Percentiles rank a stretch among this genome's conserved stretches.
Evolutionary conservation across 306 rosid species (phyloP).

Genomic region (Cicer chorassanicum): DNA sequence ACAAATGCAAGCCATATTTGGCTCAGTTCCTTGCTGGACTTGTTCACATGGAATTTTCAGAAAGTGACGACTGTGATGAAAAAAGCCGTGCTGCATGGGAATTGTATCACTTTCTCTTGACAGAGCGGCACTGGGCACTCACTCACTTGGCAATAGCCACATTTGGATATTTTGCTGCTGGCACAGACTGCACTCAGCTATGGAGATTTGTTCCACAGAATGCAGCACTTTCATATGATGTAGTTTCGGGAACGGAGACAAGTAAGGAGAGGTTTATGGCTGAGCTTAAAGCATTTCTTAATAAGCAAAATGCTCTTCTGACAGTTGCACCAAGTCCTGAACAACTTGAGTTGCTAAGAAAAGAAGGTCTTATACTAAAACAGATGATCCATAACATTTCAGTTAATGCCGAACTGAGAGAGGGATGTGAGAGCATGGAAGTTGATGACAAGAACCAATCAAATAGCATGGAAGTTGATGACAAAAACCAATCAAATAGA

Average conservation of each 20-base stretch:
- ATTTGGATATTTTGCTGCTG: conserved; percentile 76
- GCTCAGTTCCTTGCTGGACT: conserved; percentile 79
- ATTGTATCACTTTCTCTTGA: conserved; percentile 76
- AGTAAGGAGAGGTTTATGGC: conserved; percentile 64
- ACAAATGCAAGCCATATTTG: conserved; percentile 81
- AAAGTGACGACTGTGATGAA: conserved; percentile 56
- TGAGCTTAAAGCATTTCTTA: conserved; percentile 68
- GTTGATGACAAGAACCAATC: conserved; percentile 43
- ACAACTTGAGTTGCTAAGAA: conserved; percentile 66
- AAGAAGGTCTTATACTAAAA: conserved; percentile 73
- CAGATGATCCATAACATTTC: conserved; percentile 58
- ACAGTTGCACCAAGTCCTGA: conserved; percentile 59
- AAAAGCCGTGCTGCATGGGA: conserved; percentile 65
- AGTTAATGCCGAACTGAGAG: conserved; percentile 45
- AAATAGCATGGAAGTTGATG: conserved; percentile 56
- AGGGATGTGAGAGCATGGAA: conserved; percentile 56
- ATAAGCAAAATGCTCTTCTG: conserved; percentile 71
- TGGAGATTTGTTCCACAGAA: conserved; percentile 81
- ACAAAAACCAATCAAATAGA: conserved; percentile 53
- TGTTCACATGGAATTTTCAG: conserved; percentile 64
- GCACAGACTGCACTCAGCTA: conserved; percentile 65
- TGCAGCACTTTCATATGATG: conserved; percentile 84
- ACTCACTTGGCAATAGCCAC: conserved; percentile 74
- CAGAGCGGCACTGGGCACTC: conserved; percentile 85
- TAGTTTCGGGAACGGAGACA: conserved; percentile 61